Evolutionary conservation across 495 filamentous ascomycete species (phyloP).

Genomic region (Parathielavia hyrcaniae): DNA sequence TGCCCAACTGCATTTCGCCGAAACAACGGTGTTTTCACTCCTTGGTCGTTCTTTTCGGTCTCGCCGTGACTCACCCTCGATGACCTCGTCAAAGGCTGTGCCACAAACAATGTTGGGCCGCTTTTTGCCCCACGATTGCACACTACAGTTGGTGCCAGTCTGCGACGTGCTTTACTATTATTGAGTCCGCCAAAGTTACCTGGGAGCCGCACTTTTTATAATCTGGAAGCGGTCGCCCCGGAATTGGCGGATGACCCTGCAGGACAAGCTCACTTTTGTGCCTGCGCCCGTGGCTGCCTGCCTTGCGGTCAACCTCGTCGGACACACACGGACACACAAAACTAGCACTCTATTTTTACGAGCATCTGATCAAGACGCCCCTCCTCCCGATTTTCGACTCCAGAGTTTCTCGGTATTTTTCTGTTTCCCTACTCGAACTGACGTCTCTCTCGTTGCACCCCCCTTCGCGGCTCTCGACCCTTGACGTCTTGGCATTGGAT

Average conservation of each 20-base stretch:
- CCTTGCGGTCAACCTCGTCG: constrained; percentile 2
- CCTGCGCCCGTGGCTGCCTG: constrained; percentile 7
- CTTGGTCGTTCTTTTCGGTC: not conserved
- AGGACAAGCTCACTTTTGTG: constrained; percentile 9
- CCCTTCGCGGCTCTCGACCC: not conserved
- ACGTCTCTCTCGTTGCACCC: not conserved
- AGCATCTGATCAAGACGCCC: not conserved
- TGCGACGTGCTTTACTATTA: not conserved
- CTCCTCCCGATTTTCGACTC: not conserved
- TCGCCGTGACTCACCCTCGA: not conserved
- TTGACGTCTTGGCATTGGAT: constrained; percentile 1
- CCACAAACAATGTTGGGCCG: constrained; percentile 1
- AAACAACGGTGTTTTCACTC: no score
- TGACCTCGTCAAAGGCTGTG: constrained; percentile 7
- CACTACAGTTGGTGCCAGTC: not conserved
- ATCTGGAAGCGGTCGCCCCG: not conserved
- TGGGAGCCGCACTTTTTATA: no score
- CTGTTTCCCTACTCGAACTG: not conserved
- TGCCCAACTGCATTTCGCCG: constrained; percentile 10
- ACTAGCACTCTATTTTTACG: not conserved
- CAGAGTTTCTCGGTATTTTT: not conserved
- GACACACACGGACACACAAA: not conserved
- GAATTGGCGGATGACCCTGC: constrained; percentile 11
- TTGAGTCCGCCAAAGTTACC: no score
- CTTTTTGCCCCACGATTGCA: not conserved